Conservation (phyloP, 768 basidiomycete genomes). For the Agrocybe praecox region DNA sequence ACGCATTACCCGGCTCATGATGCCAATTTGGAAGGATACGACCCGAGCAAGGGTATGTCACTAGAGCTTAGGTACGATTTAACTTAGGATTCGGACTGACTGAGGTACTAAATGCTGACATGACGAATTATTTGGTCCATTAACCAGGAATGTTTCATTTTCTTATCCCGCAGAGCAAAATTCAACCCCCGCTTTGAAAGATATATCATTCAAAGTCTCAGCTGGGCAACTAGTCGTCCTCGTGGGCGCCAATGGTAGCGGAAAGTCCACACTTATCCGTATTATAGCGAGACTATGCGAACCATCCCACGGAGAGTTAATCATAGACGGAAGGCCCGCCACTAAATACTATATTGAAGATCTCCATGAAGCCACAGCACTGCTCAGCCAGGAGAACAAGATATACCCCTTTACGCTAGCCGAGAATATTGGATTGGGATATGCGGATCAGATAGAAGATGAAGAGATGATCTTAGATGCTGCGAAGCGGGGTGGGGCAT, state of each 20-base stretch:
- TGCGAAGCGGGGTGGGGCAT: conserved; percentile 41
- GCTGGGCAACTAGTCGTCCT: conserved; percentile 55
- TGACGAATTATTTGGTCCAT: too few relatives aligned
- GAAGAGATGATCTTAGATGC: conserved; percentile 26
- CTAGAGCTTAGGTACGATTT: conserved; percentile 4
- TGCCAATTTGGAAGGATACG: too few relatives aligned
- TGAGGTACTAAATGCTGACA: too few relatives aligned
- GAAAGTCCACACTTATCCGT: conserved; percentile 55
- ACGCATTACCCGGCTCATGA: too few relatives aligned
- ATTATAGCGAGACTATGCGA: conserved; percentile 53
- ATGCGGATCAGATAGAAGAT: conserved; percentile 15
- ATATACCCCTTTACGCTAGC: conserved; percentile 49
- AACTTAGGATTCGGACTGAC: too few relatives aligned
- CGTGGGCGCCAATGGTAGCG: conserved; percentile 61
- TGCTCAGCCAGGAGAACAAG: conserved; percentile 51
- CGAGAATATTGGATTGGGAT: conserved; percentile 41
- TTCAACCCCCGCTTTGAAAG: conserved; percentile 32
- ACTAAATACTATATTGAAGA: conserved; percentile 36
- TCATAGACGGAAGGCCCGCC: conserved; percentile 45
- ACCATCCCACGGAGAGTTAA: conserved; percentile 41
- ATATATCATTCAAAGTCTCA: conserved; percentile 45
- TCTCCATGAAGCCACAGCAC: conserved; percentile 45
- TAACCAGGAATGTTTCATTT: conserved; percentile 53
- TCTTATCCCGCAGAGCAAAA: conserved; percentile 49
- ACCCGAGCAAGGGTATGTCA: conserved; percentile 5